Evolutionary conservation across 1,284 basidiomycete species (phyloP).

Genomic region (Malassezia japonica): DNA sequence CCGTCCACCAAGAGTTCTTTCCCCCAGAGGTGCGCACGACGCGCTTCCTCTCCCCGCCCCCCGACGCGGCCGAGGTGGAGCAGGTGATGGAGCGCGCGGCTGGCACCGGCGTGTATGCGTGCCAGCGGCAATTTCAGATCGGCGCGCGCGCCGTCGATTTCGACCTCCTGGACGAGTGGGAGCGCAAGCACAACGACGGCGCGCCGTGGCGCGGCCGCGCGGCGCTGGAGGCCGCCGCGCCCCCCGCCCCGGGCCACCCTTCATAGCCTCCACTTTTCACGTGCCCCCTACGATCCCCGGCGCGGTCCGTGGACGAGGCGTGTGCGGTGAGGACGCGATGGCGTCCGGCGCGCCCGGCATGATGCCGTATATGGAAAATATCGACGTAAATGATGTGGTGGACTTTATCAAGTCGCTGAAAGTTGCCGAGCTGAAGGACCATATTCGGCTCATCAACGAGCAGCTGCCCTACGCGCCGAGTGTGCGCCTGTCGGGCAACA

Average conservation of each 20-base stretch:
- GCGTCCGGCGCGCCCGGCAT: not conserved
- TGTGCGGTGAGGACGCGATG: not conserved
- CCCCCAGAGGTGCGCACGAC: constrained; percentile 49
- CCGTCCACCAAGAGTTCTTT: constrained; percentile 51
- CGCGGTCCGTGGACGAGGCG: not conserved
- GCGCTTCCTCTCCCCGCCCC: constrained; percentile 56
- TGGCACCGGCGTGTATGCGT: constrained; percentile 30
- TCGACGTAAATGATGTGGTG: not conserved
- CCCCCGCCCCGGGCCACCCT: not conserved
- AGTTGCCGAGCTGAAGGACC: constrained; percentile 28
- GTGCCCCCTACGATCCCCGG: constrained; percentile 1
- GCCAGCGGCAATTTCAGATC: constrained; percentile 37
- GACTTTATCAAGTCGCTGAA: constrained; percentile 24
- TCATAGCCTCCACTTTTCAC: not conserved
- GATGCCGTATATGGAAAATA: not conserved
- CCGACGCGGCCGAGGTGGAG: not conserved
- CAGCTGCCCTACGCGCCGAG: constrained; percentile 17
- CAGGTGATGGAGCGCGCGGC: not conserved
- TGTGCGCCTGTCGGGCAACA: constrained; percentile 29
- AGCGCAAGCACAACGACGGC: constrained; percentile 59
- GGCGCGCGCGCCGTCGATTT: constrained; percentile 58
- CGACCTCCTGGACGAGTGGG: constrained; percentile 63
- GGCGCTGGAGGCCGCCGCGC: constrained; percentile 2
- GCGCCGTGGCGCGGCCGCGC: constrained; percentile 57
- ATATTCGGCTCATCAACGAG: constrained; percentile 31